Percentiles rank a stretch among this genome's conserved stretches.
phyloP scores from a whole-genome alignment of 768 basidiomycete species.

The Phaeotremella skinneri region DNA sequence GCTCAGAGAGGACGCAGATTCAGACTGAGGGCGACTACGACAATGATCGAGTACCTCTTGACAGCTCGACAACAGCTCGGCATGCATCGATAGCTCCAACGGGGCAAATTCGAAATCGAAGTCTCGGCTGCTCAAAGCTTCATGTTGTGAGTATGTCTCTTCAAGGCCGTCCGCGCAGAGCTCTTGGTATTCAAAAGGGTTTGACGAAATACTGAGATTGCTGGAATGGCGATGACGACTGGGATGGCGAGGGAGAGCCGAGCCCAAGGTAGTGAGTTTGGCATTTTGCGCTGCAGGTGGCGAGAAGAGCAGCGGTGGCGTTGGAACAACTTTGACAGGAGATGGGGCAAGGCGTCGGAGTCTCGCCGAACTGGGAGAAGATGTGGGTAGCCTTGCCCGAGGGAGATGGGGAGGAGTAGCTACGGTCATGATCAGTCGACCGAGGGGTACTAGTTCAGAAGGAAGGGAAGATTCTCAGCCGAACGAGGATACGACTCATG shows the following conservation, averaged over 20 bases:
- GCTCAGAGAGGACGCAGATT: not conserved
- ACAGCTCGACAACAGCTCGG: not conserved
- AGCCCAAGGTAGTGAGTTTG: not conserved
- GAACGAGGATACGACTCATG: too few relatives aligned
- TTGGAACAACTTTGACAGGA: slow-evolving; percentile 33
- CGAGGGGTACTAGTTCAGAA: not conserved
- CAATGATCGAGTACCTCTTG: slow-evolving; percentile 1
- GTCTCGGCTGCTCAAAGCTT: not conserved
- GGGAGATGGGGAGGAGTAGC: slow-evolving; percentile 11
- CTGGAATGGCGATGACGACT: not conserved
- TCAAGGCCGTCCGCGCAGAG: slow-evolving; percentile 5
- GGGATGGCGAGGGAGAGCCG: slow-evolving; percentile 1
- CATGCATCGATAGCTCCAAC: slow-evolving; percentile 10
- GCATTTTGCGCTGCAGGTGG: not conserved
- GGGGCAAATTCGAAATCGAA: slow-evolving; percentile 15
- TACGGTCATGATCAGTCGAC: not conserved
- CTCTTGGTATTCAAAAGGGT: slow-evolving; percentile 8
- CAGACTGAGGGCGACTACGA: not conserved
- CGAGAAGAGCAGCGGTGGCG: slow-evolving; percentile 6
- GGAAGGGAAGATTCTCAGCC: too few relatives aligned
- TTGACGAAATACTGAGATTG: not conserved
- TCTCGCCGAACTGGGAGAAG: slow-evolving; percentile 24
- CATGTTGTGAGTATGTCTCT: not conserved
- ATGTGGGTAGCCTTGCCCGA: slow-evolving; percentile 1
- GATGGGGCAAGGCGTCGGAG: slow-evolving; percentile 33